These are phyloP conservation scores for Taphrina populina DNA, from an alignment of 1,139 yeast species.

Conservation along the genomic window DNA sequence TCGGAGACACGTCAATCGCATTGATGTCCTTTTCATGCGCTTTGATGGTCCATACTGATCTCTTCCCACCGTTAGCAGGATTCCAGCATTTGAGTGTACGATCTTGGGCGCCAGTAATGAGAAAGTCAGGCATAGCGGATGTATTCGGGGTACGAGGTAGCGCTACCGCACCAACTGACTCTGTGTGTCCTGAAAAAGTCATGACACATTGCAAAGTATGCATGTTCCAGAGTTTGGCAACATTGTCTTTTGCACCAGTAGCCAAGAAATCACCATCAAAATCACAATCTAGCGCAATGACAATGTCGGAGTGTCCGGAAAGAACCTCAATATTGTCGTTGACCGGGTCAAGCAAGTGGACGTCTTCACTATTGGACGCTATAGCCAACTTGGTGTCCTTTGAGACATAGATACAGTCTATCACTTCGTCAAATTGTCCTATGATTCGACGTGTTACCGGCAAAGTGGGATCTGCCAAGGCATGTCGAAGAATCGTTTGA, in stretches of 20 bases:
- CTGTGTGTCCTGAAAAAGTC: conserved; percentile 78
- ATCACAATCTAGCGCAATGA: conserved; percentile 75
- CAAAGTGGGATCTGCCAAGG: conserved; percentile 44
- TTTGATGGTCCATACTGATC: conserved; percentile 81
- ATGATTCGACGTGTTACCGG: conserved; percentile 61
- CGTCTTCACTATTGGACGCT: conserved; percentile 93
- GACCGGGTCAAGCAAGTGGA: conserved; percentile 54
- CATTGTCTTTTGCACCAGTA: conserved; percentile 88
- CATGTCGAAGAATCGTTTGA: conserved; percentile 67
- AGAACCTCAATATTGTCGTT: conserved; percentile 65
- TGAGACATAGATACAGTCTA: conserved; percentile 78
- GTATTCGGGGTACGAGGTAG: conserved; percentile 61
- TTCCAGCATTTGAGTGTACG: conserved; percentile 89
- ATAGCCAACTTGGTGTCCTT: conserved; percentile 62
- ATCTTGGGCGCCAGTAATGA: conserved; percentile 85
- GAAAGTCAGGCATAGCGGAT: conserved; percentile 58
- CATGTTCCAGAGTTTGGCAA: conserved; percentile 71
- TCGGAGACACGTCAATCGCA: conserved; percentile 81
- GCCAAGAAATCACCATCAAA: conserved; percentile 84
- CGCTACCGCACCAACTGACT: conserved; percentile 78
- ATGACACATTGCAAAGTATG: conserved; percentile 51
- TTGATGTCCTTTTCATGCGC: conserved; percentile 97
- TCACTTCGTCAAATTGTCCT: conserved; percentile 94
- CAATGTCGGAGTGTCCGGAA: conserved; percentile 82
- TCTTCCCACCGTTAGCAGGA: conserved; percentile 43